A percentile compares a stretch with the other conserved stretches of the same genome.
Conservation (phyloP, 805 yeast genomes). For the Phaffomyces antillensis region DNA sequence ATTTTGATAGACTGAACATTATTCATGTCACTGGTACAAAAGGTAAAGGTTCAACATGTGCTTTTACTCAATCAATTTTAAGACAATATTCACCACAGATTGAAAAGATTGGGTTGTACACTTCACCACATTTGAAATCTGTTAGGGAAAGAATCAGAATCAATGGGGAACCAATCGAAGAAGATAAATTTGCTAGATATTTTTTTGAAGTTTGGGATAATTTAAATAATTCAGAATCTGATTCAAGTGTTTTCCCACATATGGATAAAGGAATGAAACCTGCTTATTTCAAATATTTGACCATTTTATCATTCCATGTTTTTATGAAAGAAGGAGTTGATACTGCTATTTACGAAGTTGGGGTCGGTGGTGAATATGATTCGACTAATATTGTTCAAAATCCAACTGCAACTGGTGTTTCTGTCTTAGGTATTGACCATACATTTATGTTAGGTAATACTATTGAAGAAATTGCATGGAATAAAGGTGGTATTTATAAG, state of each 20-base stretch:
- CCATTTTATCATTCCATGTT: constrained; percentile 84
- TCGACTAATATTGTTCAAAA: constrained; percentile 81
- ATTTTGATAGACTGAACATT: constrained; percentile 67
- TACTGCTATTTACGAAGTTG: constrained; percentile 94
- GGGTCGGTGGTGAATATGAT: constrained; percentile 96
- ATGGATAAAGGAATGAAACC: constrained; percentile 75
- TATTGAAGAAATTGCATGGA: constrained; percentile 88
- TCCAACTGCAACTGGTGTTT: constrained; percentile 82
- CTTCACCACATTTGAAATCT: constrained; percentile 91
- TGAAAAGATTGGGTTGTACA: constrained; percentile 79
- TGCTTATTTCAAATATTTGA: constrained; percentile 86
- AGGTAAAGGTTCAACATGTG: constrained; percentile 98
- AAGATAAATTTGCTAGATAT: constrained; percentile 74
- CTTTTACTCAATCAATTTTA: constrained; percentile 80
- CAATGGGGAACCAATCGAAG: constrained; percentile 78
- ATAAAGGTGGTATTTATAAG: constrained; percentile 91
- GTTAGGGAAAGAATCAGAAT: constrained; percentile 89
- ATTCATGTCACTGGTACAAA: constrained; percentile 96
- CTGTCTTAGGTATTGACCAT: constrained; percentile 89
- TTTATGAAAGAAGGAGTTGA: constrained; percentile 86
- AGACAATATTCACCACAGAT: constrained; percentile 45
- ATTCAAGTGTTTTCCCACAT: constrained; percentile 55
- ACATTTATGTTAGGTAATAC: constrained; percentile 74
- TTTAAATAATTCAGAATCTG: constrained; percentile 51
- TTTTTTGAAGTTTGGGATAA: constrained; percentile 94